Percentiles rank a stretch among this genome's conserved stretches.
These are phyloP conservation scores for Bromus sterilis DNA, from an alignment of 176 grass and related monocot species.

Conservation along the genomic window DNA sequence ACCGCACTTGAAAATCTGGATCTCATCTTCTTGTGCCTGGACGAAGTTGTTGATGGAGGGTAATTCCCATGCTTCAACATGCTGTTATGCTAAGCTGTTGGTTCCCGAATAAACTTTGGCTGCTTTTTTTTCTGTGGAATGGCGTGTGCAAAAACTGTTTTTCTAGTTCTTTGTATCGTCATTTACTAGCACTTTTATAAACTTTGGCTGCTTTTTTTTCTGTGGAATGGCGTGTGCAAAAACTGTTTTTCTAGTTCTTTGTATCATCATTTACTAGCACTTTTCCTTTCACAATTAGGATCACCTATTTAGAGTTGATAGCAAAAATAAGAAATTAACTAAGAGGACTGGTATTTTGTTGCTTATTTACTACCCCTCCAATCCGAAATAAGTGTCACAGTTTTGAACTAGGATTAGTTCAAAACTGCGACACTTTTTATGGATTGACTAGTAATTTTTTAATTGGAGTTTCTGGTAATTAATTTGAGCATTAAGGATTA, in stretches of 20 bases:
- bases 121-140: neutral
- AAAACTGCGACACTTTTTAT: too few relatives aligned
- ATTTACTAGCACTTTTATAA: neutral
- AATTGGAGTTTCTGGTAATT: neutral
- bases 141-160: neutral
- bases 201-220: neutral
- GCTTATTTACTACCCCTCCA: neutral
- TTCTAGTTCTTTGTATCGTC: neutral
- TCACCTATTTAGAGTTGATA: neutral
- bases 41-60: conserved; percentile 78
- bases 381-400: too few relatives aligned
- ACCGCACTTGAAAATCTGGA: conserved; percentile 69
- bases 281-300: neutral
- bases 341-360: neutral
- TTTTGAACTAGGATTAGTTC: too few relatives aligned
- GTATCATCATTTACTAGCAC: neutral
- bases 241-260: neutral
- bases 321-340: neutral
- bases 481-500: neutral
- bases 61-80: conserved; percentile 12
- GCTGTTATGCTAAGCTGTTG: neutral
- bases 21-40: conserved; percentile 68
- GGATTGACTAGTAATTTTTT: too few relatives aligned
- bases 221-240: neutral
- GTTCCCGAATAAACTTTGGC: neutral